Percentiles rank a stretch among this genome's conserved stretches.
Conservation (phyloP, 2,329 filamentous ascomycete genomes). For the Acephala macrosclerotiorum region DNA sequence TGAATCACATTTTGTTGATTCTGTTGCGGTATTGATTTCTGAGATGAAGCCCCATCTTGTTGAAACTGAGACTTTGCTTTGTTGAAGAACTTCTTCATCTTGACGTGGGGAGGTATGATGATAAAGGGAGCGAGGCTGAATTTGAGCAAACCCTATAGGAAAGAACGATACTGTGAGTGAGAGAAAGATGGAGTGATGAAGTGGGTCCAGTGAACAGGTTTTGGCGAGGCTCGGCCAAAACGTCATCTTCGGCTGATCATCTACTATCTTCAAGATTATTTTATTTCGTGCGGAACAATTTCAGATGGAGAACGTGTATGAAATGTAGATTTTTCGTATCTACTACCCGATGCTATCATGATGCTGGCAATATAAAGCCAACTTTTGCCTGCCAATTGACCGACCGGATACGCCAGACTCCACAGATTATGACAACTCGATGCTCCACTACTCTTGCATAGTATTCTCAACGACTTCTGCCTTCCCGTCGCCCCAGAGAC, state of each 20-base stretch:
- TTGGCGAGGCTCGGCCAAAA: slow-evolving; percentile 4
- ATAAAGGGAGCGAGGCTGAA: background rate
- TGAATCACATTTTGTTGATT: slow-evolving; percentile 43
- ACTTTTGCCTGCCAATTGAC: slow-evolving; percentile 12
- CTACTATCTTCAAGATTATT: too few species aligned
- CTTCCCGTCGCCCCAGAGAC: slow-evolving; percentile 79
- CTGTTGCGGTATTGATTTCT: slow-evolving; percentile 20
- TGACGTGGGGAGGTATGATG: background rate
- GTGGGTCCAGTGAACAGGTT: slow-evolving; percentile 6
- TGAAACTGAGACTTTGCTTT: slow-evolving; percentile 46
- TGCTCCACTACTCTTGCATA: slow-evolving; percentile 40
- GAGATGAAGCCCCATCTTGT: slow-evolving; percentile 15
- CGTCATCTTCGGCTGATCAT: too few species aligned
- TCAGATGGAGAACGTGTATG: background rate
- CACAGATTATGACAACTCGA: slow-evolving; percentile 5
- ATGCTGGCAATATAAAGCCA: background rate
- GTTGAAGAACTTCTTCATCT: slow-evolving; percentile 49
- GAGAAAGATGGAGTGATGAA: background rate
- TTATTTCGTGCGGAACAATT: background rate
- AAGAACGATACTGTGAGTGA: background rate
- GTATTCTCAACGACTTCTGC: slow-evolving; percentile 36
- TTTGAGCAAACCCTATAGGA: background rate
- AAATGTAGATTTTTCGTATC: background rate
- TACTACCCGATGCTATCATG: background rate
- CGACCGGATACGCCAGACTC: slow-evolving; percentile 21